phyloP scores from a whole-genome alignment of 2,329 filamentous ascomycete species.

The Fusarium napiforme region DNA sequence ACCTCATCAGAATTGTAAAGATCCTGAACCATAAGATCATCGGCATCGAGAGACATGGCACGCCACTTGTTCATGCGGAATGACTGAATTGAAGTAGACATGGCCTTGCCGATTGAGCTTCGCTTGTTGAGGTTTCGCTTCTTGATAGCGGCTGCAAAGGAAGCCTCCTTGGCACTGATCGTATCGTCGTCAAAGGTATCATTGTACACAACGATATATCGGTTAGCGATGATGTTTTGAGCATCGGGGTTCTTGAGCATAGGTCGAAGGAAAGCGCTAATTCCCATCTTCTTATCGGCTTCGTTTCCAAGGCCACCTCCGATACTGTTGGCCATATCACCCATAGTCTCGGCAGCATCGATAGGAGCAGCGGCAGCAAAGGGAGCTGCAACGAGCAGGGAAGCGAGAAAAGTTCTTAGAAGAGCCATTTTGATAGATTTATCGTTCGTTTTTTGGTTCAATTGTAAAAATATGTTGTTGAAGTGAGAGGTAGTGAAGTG shows the following conservation, averaged over 20 bases:
- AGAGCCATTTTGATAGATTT: slow-evolving; percentile 42
- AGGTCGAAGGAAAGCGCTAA: slow-evolving; percentile 48
- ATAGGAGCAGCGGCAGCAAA: slow-evolving; percentile 45
- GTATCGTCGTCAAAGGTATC: slow-evolving; percentile 59
- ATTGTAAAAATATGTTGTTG: slow-evolving; percentile 23
- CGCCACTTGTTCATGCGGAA: slow-evolving; percentile 63
- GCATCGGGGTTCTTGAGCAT: slow-evolving; percentile 62
- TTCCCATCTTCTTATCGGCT: slow-evolving; percentile 32
- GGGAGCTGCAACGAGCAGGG: slow-evolving; percentile 41
- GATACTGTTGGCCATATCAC: slow-evolving; percentile 31
- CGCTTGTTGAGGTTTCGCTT: slow-evolving; percentile 69
- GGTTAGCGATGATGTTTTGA: slow-evolving; percentile 62
- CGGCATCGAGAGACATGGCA: slow-evolving; percentile 64
- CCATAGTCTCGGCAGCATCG: slow-evolving; percentile 23
- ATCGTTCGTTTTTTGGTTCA: slow-evolving; percentile 23
- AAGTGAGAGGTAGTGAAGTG: slow-evolving; percentile 42
- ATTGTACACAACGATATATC: slow-evolving; percentile 75
- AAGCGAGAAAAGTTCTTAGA: slow-evolving; percentile 41
- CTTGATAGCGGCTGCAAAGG: slow-evolving; percentile 60
- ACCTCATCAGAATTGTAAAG: slow-evolving; percentile 62
- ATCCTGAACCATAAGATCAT: slow-evolving; percentile 60
- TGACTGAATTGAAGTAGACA: slow-evolving; percentile 60
- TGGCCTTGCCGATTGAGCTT: slow-evolving; percentile 56
- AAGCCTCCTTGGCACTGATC: slow-evolving; percentile 61
- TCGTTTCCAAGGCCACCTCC: slow-evolving; percentile 23